Conservation (phyloP, 345 rosid species). For the Eucalyptus fibrosa region DNA sequence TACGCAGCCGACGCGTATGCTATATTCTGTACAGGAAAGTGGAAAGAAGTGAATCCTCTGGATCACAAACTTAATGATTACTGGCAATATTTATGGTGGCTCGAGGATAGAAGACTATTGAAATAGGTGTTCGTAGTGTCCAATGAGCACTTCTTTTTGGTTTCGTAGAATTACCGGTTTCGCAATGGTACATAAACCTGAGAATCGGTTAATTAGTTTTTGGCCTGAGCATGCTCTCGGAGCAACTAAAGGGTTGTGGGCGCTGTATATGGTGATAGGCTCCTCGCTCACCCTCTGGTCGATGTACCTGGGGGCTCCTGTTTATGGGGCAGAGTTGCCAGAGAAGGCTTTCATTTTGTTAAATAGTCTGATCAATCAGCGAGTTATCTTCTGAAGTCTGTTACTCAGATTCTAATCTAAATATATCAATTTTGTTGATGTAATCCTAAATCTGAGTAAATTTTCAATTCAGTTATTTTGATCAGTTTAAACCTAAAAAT, state of each 20-base stretch:
- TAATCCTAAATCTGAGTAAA: not conserved
- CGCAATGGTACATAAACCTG: not conserved
- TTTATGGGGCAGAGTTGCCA: not conserved
- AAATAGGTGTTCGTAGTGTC: not conserved
- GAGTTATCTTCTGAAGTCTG: not conserved
- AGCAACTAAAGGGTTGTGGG: not conserved
- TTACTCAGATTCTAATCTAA: not conserved
- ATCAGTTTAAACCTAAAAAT: not conserved
- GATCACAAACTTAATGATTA: constrained; percentile 68
- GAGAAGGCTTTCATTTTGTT: not conserved
- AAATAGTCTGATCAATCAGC: not conserved
- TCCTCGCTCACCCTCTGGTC: not conserved
- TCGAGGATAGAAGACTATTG: not conserved
- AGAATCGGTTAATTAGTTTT: not conserved
- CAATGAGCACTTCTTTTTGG: not conserved
- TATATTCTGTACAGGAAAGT: constrained; percentile 77
- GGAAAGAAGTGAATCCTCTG: constrained; percentile 47
- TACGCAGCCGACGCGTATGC: constrained; percentile 91
- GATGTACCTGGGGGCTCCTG: not conserved
- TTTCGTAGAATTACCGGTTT: not conserved
- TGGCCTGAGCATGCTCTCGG: not conserved
- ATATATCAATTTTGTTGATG: not conserved
- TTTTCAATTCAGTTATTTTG: no score
- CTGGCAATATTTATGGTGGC: constrained; percentile 44
- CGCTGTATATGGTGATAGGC: not conserved